Evolutionary conservation across 371 early-diverging fungal species (phyloP).

Genomic region (Mycotypha africana): DNA sequence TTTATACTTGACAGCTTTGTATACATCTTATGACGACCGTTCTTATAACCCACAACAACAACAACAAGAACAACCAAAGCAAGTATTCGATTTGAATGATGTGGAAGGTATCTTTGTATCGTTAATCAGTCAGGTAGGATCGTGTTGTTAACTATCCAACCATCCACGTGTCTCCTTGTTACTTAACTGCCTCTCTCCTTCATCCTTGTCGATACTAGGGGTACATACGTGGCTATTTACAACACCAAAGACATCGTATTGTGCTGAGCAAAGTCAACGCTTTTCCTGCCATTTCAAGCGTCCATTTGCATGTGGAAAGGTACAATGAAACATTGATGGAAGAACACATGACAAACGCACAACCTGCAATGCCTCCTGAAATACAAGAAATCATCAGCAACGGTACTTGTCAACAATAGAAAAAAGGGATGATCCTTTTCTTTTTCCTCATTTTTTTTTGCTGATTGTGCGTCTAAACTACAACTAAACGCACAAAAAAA

Average conservation of each 20-base stretch:
- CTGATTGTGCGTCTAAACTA: too few species aligned
- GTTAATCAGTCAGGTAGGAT: conserved; percentile 39
- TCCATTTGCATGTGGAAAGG: conserved; percentile 7
- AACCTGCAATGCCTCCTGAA: conserved; percentile 4
- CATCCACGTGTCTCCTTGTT: too few species aligned
- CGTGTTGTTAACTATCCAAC: too few species aligned
- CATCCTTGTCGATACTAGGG: conserved; percentile 4
- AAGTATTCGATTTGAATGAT: conserved; percentile 27
- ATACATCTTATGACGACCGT: conserved; percentile 10
- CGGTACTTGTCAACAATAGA: background rate
- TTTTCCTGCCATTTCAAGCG: conserved; percentile 21
- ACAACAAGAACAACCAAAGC: too few species aligned
- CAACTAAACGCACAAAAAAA: too few species aligned
- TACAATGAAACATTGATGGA: conserved; percentile 17
- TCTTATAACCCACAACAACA: too few species aligned
- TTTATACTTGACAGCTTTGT: conserved; percentile 22
- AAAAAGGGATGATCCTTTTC: background rate
- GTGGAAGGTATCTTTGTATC: conserved; percentile 38
- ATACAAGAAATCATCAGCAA: conserved; percentile 1
- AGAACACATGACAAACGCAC: conserved; percentile 12
- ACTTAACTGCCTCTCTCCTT: too few species aligned
- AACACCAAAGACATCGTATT: conserved; percentile 14
- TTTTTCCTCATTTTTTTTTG: background rate
- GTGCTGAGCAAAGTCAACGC: conserved; percentile 25
- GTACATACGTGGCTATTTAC: conserved; percentile 27